Conservation (phyloP, 768 basidiomycete species). For the Boletus pseudo-olivaceus region DNA sequence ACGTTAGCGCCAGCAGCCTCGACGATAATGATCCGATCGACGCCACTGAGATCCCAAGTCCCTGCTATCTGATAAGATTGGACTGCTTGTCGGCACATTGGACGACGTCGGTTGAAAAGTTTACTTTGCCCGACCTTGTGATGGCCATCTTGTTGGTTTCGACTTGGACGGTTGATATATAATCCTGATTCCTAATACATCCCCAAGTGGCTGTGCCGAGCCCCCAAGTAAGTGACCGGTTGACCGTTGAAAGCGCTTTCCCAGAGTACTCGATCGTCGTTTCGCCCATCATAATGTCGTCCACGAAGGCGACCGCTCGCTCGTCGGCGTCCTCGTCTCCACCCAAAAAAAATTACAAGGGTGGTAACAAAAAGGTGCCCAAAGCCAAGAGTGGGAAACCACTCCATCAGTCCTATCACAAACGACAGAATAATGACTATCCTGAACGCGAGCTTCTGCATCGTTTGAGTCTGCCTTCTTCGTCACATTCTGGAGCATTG, state of each 20-base stretch:
- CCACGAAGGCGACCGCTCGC: not conserved
- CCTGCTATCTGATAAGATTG: not conserved
- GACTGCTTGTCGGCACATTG: too few relatives aligned
- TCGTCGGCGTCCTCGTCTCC: not conserved
- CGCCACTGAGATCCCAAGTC: not conserved
- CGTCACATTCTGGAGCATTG: conserved; percentile 9
- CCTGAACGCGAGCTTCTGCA: conserved; percentile 4
- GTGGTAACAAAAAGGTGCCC: not conserved
- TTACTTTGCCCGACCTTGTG: not conserved
- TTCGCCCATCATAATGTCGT: conserved; percentile 1
- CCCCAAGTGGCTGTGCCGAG: not conserved
- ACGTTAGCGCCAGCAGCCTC: not conserved
- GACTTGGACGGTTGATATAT: not conserved
- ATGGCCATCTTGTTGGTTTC: not conserved
- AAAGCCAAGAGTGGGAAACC: conserved; percentile 9
- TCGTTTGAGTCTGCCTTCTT: conserved; percentile 14
- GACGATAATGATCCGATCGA: conserved; percentile 1
- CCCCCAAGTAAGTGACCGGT: too few relatives aligned
- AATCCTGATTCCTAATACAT: conserved; percentile 7
- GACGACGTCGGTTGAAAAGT: too few relatives aligned
- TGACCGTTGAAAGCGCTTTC: not conserved
- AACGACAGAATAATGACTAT: not conserved
- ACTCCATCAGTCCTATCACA: not conserved
- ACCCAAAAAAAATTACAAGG: conserved; percentile 1
- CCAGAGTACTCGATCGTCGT: not conserved